These are phyloP conservation scores for Sonneratia caseolaris DNA, from an alignment of 345 rosid genomes.

Conservation along the genomic window DNA sequence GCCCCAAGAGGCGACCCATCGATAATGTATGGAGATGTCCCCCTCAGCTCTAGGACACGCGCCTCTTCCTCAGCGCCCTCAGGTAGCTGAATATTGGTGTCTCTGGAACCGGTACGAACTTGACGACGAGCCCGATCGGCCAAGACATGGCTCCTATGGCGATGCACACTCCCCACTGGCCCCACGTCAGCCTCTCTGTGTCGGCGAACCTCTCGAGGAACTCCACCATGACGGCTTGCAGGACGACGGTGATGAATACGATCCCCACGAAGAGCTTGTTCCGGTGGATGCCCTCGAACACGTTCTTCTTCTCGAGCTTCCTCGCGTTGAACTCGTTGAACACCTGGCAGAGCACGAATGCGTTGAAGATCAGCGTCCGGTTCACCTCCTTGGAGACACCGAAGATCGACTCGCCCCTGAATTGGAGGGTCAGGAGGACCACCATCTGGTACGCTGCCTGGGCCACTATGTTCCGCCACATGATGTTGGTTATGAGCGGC, in stretches of 20 bases:
- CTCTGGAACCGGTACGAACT: constrained; percentile 48
- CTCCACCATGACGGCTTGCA: constrained; percentile 69
- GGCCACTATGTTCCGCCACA: constrained; percentile 70
- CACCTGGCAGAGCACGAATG: constrained; percentile 63
- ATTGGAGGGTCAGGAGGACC: constrained; percentile 55
- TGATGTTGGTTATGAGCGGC: constrained; percentile 57
- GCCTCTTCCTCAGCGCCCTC: constrained; percentile 13
- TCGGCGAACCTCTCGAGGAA: constrained; percentile 60
- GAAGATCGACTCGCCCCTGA: constrained; percentile 51
- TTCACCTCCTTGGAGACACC: constrained; percentile 39
- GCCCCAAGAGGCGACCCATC: too few relatives aligned
- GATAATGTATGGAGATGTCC: not conserved
- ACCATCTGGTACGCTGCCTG: constrained; percentile 60
- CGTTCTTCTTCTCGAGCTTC: constrained; percentile 66
- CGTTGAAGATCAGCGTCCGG: constrained; percentile 59
- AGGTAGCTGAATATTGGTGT: constrained; percentile 40
- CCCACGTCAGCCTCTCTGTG: constrained; percentile 58
- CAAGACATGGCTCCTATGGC: constrained; percentile 48
- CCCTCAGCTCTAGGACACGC: not conserved
- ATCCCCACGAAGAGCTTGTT: constrained; percentile 58
- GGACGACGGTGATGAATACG: constrained; percentile 35
- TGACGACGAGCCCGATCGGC: constrained; percentile 64
- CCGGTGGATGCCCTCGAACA: constrained; percentile 52
- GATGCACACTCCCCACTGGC: constrained; percentile 57
- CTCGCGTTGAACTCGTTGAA: constrained; percentile 78